These are phyloP conservation scores for Chrysoporthe austroafricana DNA, from an alignment of 2,329 filamentous ascomycete genomes.

Conservation along the genomic window DNA sequence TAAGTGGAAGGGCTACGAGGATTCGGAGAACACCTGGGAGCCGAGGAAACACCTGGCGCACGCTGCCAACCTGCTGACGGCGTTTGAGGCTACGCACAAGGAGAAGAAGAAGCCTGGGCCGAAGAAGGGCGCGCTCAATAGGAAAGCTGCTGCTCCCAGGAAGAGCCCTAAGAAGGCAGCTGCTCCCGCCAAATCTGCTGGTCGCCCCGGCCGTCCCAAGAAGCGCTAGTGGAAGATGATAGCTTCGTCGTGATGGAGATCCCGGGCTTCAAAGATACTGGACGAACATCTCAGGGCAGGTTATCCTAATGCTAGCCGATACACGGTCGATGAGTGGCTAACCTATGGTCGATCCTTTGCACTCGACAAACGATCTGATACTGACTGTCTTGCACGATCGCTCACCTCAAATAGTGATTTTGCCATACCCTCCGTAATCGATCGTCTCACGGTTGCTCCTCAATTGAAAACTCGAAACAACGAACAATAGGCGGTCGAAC, in stretches of 20 bases:
- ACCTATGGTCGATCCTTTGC: background rate
- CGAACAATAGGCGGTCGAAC: no score
- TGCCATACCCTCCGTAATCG: no score
- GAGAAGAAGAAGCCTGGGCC: slow-evolving; percentile 17
- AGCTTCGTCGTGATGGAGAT: background rate
- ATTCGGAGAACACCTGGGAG: slow-evolving; percentile 57
- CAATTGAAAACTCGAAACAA: no score
- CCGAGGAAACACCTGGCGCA: slow-evolving; percentile 48
- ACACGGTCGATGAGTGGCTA: background rate
- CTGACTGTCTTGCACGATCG: background rate
- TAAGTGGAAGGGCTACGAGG: slow-evolving; percentile 56
- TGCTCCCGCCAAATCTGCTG: slow-evolving; percentile 14
- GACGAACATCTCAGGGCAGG: background rate
- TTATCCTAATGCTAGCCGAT: background rate
- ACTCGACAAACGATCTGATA: background rate
- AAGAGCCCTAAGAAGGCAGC: slow-evolving; percentile 27
- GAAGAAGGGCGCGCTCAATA: slow-evolving; percentile 23
- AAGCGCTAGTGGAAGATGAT: slow-evolving; percentile 5
- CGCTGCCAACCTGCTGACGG: slow-evolving; percentile 42
- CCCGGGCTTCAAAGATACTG: background rate
- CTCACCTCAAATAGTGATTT: background rate
- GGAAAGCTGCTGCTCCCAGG: slow-evolving; percentile 9
- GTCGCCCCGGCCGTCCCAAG: slow-evolving; percentile 20
- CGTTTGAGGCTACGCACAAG: slow-evolving; percentile 41
- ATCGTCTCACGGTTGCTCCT: no score